A percentile compares a stretch with the other conserved stretches of the same genome.
Evolutionary conservation across 345 rosid species (phyloP).

Genomic region (Pelargonium nanum): DNA sequence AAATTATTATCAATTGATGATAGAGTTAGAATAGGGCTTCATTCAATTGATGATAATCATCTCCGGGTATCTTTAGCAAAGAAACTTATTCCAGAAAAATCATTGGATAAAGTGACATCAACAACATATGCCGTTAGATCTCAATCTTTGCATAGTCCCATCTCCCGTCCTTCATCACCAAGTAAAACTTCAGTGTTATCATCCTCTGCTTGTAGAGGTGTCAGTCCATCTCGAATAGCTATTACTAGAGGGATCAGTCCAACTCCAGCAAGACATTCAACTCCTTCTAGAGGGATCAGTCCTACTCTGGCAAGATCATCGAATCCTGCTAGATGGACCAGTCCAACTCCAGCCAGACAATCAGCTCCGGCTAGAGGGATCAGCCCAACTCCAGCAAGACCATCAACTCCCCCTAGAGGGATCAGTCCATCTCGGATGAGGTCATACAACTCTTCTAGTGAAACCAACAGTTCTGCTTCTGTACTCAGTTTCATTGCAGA

Average conservation of each 20-base stretch:
- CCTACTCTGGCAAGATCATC: slow-evolving; percentile 57
- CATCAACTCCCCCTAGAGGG: slow-evolving; percentile 69
- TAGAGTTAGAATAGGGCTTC: slow-evolving; percentile 31
- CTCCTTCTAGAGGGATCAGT: slow-evolving; percentile 41
- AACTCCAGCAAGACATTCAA: slow-evolving; percentile 7
- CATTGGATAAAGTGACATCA: slow-evolving; percentile 39
- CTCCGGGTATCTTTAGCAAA: slow-evolving; percentile 24
- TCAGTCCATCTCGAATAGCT: slow-evolving; percentile 20
- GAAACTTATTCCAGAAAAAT: slow-evolving; percentile 34
- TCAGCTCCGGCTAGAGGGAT: neutral
- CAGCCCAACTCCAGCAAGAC: slow-evolving; percentile 52
- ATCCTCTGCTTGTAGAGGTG: slow-evolving; percentile 37
- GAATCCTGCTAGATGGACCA: slow-evolving; percentile 32
- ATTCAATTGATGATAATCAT: slow-evolving; percentile 37
- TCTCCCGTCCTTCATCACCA: slow-evolving; percentile 64
- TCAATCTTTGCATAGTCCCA: slow-evolving; percentile 35
- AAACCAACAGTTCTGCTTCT: slow-evolving; percentile 49
- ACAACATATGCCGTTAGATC: slow-evolving; percentile 39
- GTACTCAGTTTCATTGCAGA: slow-evolving; percentile 87
- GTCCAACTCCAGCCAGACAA: neutral
- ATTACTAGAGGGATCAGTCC: slow-evolving; percentile 1
- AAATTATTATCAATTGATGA: slow-evolving; percentile 29
- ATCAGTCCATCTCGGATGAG: slow-evolving; percentile 74
- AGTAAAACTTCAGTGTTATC: slow-evolving; percentile 35
- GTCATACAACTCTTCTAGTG: slow-evolving; percentile 38